Percentiles rank a stretch among this genome's conserved stretches.
These are phyloP conservation scores for Rauvolfia tetraphylla DNA, from an alignment of 257 asterid genomes.

Conservation along the genomic window DNA sequence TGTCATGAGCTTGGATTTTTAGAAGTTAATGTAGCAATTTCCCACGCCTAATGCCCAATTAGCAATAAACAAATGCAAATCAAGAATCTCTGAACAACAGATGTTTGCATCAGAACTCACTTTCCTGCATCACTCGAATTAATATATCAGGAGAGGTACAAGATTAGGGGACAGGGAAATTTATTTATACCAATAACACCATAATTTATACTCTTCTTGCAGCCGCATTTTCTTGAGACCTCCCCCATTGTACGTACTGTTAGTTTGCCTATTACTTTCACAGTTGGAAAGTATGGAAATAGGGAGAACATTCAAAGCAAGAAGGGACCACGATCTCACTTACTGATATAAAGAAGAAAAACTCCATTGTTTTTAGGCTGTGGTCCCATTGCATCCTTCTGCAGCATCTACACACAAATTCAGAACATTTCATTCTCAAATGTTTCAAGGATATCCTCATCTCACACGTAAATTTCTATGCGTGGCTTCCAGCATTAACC, in stretches of 20 bases:
- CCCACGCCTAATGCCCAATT: constrained; percentile 14
- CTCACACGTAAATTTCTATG: not conserved
- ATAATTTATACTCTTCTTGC: constrained; percentile 13
- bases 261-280: not conserved
- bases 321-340: constrained; percentile 55
- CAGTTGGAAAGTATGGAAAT: not conserved
- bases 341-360: constrained; percentile 23
- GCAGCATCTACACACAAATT: constrained; percentile 2
- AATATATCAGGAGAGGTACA: constrained; percentile 3
- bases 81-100: constrained; percentile 11
- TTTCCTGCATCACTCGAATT: not conserved
- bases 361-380: constrained; percentile 9
- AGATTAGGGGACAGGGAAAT: constrained; percentile 1
- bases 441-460: not conserved
- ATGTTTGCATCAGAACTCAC: constrained; percentile 11
- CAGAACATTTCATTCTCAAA: not conserved
- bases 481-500: not conserved
- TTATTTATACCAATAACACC: not conserved
- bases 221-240: constrained; percentile 43
- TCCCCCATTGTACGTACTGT: constrained; percentile 20
- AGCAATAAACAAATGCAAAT: constrained; percentile 1
- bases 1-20: not conserved
- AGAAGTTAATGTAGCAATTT: constrained; percentile 1
- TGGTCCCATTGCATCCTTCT: not conserved
- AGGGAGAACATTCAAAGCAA: constrained; percentile 23